Conservation (phyloP, 2,329 filamentous ascomycete species). For the Decorospora gaudefroyi region DNA sequence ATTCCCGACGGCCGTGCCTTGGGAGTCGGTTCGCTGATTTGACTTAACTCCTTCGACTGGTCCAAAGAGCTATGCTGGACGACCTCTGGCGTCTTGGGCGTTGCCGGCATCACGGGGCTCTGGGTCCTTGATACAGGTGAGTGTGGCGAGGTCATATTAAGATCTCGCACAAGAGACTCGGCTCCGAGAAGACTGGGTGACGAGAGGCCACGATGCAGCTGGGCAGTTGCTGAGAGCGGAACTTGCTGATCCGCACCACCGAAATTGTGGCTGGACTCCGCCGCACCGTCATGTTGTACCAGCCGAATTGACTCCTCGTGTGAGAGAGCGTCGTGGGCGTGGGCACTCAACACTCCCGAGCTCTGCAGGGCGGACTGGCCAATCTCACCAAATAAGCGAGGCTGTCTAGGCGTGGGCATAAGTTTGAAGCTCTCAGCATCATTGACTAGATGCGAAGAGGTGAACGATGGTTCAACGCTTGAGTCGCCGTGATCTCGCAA, state of each 20-base stretch:
- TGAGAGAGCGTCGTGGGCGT: conserved; percentile 39
- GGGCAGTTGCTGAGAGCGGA: conserved; percentile 24
- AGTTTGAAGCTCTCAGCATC: conserved; percentile 38
- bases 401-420: conserved; percentile 28
- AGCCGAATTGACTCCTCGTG: conserved; percentile 18
- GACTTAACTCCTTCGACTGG: conserved; percentile 32
- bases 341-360: conserved; percentile 53
- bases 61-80: conserved; percentile 42
- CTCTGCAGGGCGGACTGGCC: conserved; percentile 59
- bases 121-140: conserved; percentile 46
- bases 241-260: conserved; percentile 18
- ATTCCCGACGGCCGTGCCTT: conserved; percentile 43
- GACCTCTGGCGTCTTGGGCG: conserved; percentile 46
- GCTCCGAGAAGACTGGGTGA: conserved; percentile 53
- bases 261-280: conserved; percentile 14
- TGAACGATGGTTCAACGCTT: conserved; percentile 47
- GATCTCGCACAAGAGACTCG: conserved; percentile 54
- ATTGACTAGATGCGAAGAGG: conserved; percentile 36
- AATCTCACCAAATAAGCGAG: conserved; percentile 66
- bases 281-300: conserved; percentile 4
- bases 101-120: conserved; percentile 46
- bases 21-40: conserved; percentile 46
- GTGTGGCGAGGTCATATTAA: conserved; percentile 55
- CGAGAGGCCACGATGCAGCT: conserved; percentile 34
- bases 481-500: conserved; percentile 46